Conservation (phyloP, 495 filamentous ascomycete genomes). For the Aspergillus kassunensis region DNA sequence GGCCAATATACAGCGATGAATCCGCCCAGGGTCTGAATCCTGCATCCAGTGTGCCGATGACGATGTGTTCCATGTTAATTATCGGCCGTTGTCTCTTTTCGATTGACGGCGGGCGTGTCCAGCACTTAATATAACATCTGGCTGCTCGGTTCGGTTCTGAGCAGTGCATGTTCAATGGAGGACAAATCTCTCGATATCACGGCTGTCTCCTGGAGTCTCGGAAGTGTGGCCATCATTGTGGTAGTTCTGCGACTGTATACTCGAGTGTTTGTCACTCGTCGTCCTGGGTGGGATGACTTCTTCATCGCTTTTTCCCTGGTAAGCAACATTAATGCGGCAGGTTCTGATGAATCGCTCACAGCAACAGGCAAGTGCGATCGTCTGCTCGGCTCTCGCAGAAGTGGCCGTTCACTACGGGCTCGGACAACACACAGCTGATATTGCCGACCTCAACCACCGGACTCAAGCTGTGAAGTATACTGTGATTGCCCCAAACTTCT, state of each 20-base stretch:
- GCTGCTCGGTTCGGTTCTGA: too few species aligned
- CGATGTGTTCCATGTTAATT: too few species aligned
- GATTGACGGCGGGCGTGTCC: too few species aligned
- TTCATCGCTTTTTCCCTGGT: slow-evolving; percentile 13
- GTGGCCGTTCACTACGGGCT: slow-evolving; percentile 12
- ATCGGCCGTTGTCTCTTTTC: too few species aligned
- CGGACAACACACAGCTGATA: slow-evolving; percentile 5
- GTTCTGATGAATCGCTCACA: not conserved
- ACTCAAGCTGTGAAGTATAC: slow-evolving; percentile 13
- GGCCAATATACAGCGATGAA: too few species aligned
- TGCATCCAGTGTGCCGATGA: too few species aligned
- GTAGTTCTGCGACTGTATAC: slow-evolving; percentile 5
- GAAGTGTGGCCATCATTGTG: not conserved
- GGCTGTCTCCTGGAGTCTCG: slow-evolving; percentile 9
- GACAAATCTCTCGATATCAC: not conserved
- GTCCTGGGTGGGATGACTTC: slow-evolving; percentile 13
- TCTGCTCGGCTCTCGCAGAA: slow-evolving; percentile 10
- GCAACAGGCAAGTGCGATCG: slow-evolving; percentile 1
- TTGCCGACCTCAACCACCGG: not conserved
- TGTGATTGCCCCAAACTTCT: slow-evolving; percentile 13
- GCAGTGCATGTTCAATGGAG: not conserved
- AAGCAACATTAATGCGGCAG: not conserved
- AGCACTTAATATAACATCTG: too few species aligned
- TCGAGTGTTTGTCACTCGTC: not conserved
- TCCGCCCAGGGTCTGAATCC: too few species aligned